These are phyloP conservation scores for Scedosporium aurantiacum DNA, from an alignment of 2,329 filamentous ascomycete species.

Conservation along the genomic window DNA sequence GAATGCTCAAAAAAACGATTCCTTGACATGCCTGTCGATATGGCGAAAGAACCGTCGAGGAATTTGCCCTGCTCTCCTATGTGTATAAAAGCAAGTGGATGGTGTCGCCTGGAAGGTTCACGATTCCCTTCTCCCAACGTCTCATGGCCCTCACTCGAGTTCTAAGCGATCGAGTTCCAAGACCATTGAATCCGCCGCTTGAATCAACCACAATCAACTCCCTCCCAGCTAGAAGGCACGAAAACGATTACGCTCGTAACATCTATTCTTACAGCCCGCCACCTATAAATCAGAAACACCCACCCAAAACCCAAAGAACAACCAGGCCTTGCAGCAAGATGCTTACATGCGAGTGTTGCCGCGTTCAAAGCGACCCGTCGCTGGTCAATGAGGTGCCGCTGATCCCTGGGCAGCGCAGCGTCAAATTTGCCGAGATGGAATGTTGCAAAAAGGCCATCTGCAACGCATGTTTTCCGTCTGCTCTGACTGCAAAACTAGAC, in stretches of 20 bases:
- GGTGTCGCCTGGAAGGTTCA: too few species aligned
- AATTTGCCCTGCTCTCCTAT: too few species aligned
- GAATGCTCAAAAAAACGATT: not conserved
- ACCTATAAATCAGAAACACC: not conserved
- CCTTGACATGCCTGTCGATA: not conserved
- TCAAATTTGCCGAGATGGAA: not conserved
- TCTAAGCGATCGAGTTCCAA: too few species aligned
- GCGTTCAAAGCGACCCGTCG: not conserved
- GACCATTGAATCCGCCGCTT: too few species aligned
- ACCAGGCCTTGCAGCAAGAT: not conserved
- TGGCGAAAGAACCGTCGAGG: too few species aligned
- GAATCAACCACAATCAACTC: too few species aligned
- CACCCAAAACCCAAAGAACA: too few species aligned
- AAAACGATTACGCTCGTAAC: not conserved
- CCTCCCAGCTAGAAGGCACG: too few species aligned
- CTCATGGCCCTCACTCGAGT: too few species aligned
- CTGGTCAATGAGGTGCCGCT: not conserved
- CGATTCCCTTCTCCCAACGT: too few species aligned
- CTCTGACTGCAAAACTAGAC: slow-evolving; percentile 2
- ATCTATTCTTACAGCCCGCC: not conserved
- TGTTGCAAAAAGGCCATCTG: slow-evolving; percentile 12
- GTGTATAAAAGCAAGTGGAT: too few species aligned
- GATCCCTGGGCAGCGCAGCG: not conserved
- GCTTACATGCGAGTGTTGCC: not conserved
- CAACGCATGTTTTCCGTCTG: slow-evolving; percentile 7